Evolutionary conservation across 2,329 filamentous ascomycete genomes (phyloP).

Genomic region (Penicillium crustosum): DNA sequence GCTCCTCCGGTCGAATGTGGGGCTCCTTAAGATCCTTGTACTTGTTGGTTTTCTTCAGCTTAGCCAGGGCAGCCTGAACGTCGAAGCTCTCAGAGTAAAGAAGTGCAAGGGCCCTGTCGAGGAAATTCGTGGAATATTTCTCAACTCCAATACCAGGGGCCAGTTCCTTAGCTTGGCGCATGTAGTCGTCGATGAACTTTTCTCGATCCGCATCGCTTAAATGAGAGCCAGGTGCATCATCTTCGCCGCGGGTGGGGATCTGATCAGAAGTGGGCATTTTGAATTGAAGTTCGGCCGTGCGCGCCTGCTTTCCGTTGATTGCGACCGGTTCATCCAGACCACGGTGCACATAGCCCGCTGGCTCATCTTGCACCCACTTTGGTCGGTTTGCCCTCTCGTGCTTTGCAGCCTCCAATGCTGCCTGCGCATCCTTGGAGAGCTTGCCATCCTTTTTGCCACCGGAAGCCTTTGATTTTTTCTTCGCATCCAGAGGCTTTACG

Average conservation of each 20-base stretch:
- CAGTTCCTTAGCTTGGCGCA: constrained; percentile 66
- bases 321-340: constrained; percentile 71
- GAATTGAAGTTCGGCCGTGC: constrained; percentile 75
- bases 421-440: constrained; percentile 70
- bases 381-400: constrained; percentile 76
- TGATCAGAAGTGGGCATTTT: constrained; percentile 64
- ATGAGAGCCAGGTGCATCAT: constrained; percentile 40
- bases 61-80: constrained; percentile 66
- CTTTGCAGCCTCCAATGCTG: constrained; percentile 79
- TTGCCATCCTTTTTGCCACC: constrained; percentile 73
- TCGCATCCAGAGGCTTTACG: constrained; percentile 82
- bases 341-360: constrained; percentile 77
- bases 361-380: constrained; percentile 92
- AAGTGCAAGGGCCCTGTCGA: constrained; percentile 76
- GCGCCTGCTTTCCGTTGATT: constrained; percentile 66
- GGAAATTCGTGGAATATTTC: constrained; percentile 76
- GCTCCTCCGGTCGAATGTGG: constrained; percentile 71
- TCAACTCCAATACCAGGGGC: constrained; percentile 69
- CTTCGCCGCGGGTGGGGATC: constrained; percentile 47
- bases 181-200: constrained; percentile 71
- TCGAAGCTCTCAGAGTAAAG: constrained; percentile 73
- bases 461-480: constrained; percentile 67
- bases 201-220: constrained; percentile 46
- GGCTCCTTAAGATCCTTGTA: constrained; percentile 79
- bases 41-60: constrained; percentile 66